These are phyloP conservation scores for Panicum miliaceum DNA, from an alignment of 176 grass and related monocot genomes.

Conservation along the genomic window DNA sequence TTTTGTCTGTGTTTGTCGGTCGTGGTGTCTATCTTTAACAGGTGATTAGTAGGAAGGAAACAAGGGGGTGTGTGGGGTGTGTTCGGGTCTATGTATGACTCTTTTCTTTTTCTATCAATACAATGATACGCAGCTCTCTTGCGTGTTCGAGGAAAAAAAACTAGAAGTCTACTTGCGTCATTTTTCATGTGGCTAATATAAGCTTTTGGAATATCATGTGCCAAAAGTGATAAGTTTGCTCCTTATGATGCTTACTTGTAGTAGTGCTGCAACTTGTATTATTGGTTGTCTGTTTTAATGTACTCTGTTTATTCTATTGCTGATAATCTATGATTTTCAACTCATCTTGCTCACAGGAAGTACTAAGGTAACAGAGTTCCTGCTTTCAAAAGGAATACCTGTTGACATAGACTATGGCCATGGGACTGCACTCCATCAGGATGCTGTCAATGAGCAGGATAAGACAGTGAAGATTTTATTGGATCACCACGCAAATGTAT, in stretches of 20 bases:
- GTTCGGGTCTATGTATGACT: no score
- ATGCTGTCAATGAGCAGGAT: slow-evolving; percentile 34
- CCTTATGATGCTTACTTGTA: not conserved
- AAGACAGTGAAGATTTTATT: slow-evolving; percentile 49
- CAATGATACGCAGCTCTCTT: no score
- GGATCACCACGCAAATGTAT: slow-evolving; percentile 40
- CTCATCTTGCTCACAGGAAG: slow-evolving; percentile 33
- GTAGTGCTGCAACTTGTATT: not conserved
- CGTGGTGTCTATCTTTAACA: no score
- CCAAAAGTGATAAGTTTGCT: no score
- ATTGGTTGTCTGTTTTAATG: not conserved
- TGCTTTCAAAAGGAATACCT: slow-evolving; percentile 43
- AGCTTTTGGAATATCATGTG: not conserved
- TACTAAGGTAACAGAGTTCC: slow-evolving; percentile 41
- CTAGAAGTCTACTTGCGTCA: no score
- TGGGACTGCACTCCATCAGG: slow-evolving; percentile 34
- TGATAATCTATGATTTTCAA: not conserved
- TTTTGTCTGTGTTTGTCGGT: no score
- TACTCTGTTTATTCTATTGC: not conserved
- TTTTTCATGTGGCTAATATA: not conserved
- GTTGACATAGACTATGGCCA: slow-evolving; percentile 28
- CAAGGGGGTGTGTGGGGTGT: no score
- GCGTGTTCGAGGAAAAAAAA: no score
- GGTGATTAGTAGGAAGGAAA: no score
- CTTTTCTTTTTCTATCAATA: no score